Conservation (phyloP, 345 rosid genomes). For the Brassica nigra region DNA sequence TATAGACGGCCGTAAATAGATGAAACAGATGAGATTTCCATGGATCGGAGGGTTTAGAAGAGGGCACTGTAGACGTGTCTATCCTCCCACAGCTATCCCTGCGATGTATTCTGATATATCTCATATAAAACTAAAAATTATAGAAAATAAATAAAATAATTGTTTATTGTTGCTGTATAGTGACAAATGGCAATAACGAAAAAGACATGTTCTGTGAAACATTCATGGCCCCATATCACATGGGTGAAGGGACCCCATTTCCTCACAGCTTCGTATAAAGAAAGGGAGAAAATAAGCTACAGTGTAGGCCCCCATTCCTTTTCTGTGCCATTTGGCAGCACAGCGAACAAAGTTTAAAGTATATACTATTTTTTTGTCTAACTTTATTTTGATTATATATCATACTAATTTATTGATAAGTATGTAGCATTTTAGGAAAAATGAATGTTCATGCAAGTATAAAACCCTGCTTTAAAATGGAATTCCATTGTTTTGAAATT, state of each 20-base stretch:
- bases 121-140: background rate
- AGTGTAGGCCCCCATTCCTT: conserved; percentile 25
- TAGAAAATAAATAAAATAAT: background rate
- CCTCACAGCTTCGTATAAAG: conserved; percentile 32
- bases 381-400: background rate
- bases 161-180: background rate
- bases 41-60: background rate
- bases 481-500: background rate
- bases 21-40: background rate
- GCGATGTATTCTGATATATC: background rate
- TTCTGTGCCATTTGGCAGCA: conserved; percentile 24
- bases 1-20: background rate
- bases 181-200: conserved; percentile 30
- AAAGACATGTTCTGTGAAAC: conserved; percentile 32
- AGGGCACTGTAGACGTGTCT: background rate
- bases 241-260: conserved; percentile 12
- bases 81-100: background rate
- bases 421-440: background rate
- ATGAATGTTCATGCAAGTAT: background rate
- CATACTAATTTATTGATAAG: background rate
- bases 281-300: conserved; percentile 24
- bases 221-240: conserved; percentile 30
- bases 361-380: background rate
- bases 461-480: background rate
- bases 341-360: background rate